Evolutionary conservation across 2,329 filamentous ascomycete genomes (phyloP).

Genomic region (Arthrocladium fulminans): DNA sequence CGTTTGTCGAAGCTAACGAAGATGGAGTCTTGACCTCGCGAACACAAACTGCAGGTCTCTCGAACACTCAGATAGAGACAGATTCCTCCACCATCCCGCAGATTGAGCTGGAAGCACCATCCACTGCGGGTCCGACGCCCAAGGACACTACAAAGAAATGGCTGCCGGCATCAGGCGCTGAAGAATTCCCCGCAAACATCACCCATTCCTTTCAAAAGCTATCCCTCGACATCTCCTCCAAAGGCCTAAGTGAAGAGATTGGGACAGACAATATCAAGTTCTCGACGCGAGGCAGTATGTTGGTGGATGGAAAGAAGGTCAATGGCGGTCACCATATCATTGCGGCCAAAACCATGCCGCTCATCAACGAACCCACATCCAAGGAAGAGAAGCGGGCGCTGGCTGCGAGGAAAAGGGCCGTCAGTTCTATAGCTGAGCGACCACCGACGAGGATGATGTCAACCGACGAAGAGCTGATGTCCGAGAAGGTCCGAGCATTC

Average conservation of each 20-base stretch:
- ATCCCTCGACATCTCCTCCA: constrained; percentile 43
- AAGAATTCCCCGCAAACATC: constrained; percentile 6
- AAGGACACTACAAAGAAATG: constrained; percentile 3
- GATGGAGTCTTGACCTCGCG: neutral
- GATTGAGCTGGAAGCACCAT: constrained; percentile 7
- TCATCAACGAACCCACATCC: constrained; percentile 17
- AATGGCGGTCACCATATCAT: constrained; percentile 20
- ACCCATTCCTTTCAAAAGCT: constrained; percentile 38
- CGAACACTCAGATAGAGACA: neutral
- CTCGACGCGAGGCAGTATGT: constrained; percentile 52
- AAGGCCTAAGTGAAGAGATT: constrained; percentile 43
- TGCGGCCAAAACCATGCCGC: constrained; percentile 11
- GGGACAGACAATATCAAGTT: constrained; percentile 46
- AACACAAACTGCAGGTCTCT: neutral
- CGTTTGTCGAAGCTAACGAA: neutral
- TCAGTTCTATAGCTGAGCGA: constrained; percentile 31
- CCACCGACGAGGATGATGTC: constrained; percentile 46
- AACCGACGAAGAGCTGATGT: constrained; percentile 55
- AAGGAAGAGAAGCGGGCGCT: constrained; percentile 14
- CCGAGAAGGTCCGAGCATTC: constrained; percentile 54
- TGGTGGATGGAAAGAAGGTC: constrained; percentile 46
- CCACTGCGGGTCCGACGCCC: constrained; percentile 1
- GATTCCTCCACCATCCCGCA: constrained; percentile 4
- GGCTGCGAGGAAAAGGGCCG: constrained; percentile 21
- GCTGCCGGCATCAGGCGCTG: constrained; percentile 5